phyloP scores from a whole-genome alignment of 306 rosid genomes.

The Citrullus colocynthis region DNA sequence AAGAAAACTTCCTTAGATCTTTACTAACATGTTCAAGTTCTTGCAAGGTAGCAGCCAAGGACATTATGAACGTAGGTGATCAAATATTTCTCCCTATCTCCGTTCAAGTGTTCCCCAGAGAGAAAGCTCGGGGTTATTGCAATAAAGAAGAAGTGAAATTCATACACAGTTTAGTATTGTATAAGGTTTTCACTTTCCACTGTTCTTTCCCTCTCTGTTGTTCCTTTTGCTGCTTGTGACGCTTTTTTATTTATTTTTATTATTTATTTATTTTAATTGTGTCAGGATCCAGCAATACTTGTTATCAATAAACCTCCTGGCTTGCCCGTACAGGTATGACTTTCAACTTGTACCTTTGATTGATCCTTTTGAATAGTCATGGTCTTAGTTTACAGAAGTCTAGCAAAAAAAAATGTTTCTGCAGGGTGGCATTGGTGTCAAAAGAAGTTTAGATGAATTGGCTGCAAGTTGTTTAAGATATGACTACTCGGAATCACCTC shows the following conservation, averaged over 20 bases:
- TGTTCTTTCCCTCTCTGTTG: neutral
- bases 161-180: conserved; percentile 40
- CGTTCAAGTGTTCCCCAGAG: conserved; percentile 26
- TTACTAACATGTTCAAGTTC: conserved; percentile 13
- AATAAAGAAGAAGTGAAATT: conserved; percentile 40
- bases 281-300: conserved; percentile 64
- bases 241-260: neutral
- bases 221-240: neutral
- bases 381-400: neutral
- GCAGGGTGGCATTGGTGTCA: conserved; percentile 79
- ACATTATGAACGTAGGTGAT: conserved; percentile 53
- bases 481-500: conserved; percentile 58
- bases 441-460: conserved; percentile 58
- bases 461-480: conserved; percentile 67
- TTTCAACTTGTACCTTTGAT: neutral
- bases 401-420: conserved; percentile 8
- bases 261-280: neutral
- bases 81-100: conserved; percentile 52
- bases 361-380: conserved; percentile 1
- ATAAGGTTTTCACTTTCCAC: conserved; percentile 42
- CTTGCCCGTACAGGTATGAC: conserved; percentile 75
- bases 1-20: neutral
- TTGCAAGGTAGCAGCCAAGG: conserved; percentile 58
- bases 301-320: conserved; percentile 89
- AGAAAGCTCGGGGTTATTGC: conserved; percentile 26